A percentile compares a stretch with the other conserved stretches of the same genome.
Evolutionary conservation across 139 green algal genomes (phyloP).

Genomic region (Chara braunii): DNA sequence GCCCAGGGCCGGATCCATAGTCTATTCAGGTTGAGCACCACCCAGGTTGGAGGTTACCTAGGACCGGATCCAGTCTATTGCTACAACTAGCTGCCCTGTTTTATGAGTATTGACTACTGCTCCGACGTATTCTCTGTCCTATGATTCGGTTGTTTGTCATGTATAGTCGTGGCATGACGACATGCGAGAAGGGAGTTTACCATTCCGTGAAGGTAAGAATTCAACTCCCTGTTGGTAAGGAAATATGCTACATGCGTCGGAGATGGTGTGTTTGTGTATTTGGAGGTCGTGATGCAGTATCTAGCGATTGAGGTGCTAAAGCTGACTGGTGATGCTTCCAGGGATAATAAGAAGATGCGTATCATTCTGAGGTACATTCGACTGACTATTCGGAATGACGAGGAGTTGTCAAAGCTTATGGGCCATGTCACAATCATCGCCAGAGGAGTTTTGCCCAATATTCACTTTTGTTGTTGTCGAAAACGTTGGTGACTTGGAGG

Average conservation of each 20-base stretch:
- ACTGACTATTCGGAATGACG: conserved; percentile 53
- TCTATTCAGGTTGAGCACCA: too few relatives aligned
- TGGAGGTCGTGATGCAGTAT: conserved; percentile 78
- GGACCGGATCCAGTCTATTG: too few relatives aligned
- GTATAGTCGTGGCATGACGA: conserved; percentile 61
- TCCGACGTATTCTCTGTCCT: too few relatives aligned
- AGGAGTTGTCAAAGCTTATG: conserved; percentile 60
- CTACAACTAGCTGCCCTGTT: too few relatives aligned
- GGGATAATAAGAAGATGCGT: conserved; percentile 77
- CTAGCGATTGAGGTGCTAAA: conserved; percentile 70
- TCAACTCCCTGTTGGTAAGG: conserved; percentile 79
- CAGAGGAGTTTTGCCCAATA: conserved; percentile 79
- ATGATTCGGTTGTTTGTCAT: conserved; percentile 41
- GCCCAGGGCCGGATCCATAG: too few relatives aligned
- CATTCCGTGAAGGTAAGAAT: conserved; percentile 76
- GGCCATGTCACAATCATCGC: conserved; percentile 64
- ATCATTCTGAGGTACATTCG: conserved; percentile 60
- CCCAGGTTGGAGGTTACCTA: too few relatives aligned
- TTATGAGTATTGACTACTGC: too few relatives aligned
- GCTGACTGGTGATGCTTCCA: conserved; percentile 59
- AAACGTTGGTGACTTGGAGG: conserved; percentile 54
- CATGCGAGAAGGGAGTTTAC: conserved; percentile 71
- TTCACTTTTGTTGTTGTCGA: conserved; percentile 78
- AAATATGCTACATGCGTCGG: conserved; percentile 69
- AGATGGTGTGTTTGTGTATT: conserved; percentile 62